Evolutionary conservation across 2,329 filamentous ascomycete genomes (phyloP).

Genomic region (Cladosporium sp.): DNA sequence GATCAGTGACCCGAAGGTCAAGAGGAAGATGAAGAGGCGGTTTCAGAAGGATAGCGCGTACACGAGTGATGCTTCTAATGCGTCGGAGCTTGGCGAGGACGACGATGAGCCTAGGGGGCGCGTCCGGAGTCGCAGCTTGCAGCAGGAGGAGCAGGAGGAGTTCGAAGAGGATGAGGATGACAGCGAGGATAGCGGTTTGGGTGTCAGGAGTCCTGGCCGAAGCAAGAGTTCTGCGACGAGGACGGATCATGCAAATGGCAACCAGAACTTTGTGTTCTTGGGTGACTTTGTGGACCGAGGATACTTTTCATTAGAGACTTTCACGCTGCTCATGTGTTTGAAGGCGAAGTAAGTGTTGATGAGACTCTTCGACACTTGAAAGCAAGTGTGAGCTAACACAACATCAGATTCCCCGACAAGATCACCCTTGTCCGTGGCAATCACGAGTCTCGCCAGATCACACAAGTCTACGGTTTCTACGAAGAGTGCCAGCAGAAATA

Average conservation of each 20-base stretch:
- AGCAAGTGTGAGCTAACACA: neutral
- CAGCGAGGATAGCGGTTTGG: slow-evolving; percentile 40
- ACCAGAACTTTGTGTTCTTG: slow-evolving; percentile 68
- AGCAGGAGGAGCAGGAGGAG: slow-evolving; percentile 39
- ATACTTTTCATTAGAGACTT: slow-evolving; percentile 70
- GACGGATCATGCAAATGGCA: slow-evolving; percentile 47
- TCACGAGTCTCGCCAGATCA: slow-evolving; percentile 73
- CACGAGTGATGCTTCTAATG: slow-evolving; percentile 48
- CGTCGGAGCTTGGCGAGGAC: slow-evolving; percentile 33
- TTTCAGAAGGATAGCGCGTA: slow-evolving; percentile 51
- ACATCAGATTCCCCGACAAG: slow-evolving; percentile 62
- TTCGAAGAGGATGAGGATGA: slow-evolving; percentile 49
- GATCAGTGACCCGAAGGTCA: slow-evolving; percentile 82
- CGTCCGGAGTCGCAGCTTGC: slow-evolving; percentile 33
- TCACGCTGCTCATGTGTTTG: slow-evolving; percentile 67
- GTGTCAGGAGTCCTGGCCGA: slow-evolving; percentile 34
- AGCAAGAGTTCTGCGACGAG: slow-evolving; percentile 37
- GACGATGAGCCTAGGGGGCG: slow-evolving; percentile 39
- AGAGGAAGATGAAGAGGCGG: slow-evolving; percentile 70
- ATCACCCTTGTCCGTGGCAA: slow-evolving; percentile 72
- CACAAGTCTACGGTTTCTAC: slow-evolving; percentile 75
- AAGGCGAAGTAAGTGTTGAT: slow-evolving; percentile 57
- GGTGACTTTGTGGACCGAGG: slow-evolving; percentile 72
- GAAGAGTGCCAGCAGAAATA: slow-evolving; percentile 75
- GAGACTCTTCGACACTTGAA: neutral